Evolutionary conservation across 129 eudicot genomes (phyloP), one percentile per base, ranked within the genome.

Genomic region (Apium graveolens): DNA sequence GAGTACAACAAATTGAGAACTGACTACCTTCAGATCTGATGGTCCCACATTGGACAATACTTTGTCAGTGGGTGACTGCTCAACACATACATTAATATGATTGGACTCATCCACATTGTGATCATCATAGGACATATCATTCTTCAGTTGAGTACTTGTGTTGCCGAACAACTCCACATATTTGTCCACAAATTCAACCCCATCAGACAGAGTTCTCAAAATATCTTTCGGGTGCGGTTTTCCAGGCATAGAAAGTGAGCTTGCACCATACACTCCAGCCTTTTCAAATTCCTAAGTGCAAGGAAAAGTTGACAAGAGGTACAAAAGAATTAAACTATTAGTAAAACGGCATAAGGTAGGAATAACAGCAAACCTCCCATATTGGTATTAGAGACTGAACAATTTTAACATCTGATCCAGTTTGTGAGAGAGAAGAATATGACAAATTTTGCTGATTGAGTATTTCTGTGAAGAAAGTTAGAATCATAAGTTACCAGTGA

Each of bases 301-400:
- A 76, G 75, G 42, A 44, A 48, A 76, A 46, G 48, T 76, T 74
- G 24, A 74, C 78, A 48, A 74, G 43, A 70, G 31, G 24, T 66
- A 79, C 70, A 62, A 80, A 75, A 46, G 49, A 73, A 75, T 74
- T 26, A 75, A 44, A 73, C 35, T 43, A 37, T 77, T 24, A 44
- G 79, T 44, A 51, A 79, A 62, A 75, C 10, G 35, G 41, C 38
- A 80, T 38, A 74, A 73, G 3, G 27, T 29, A 71, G 77, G 74
- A 77, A 51, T 44, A 26, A 84, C 80, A 79, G 42, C 91, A 78
- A 80, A 96, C 99, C 99, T 96, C 96, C 99, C 99, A 96, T 78
- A 96, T 96, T 43, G 99, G 99, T 66, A 96, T 81, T 46, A 96
- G 91, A 46, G 99, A 96, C 89, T 92, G 99, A 82, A 96, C 99